A percentile compares a stretch with the other conserved stretches of the same genome.
Evolutionary conservation across 2,329 filamentous ascomycete genomes (phyloP).

Genomic region (Colletotrichum coccodes): DNA sequence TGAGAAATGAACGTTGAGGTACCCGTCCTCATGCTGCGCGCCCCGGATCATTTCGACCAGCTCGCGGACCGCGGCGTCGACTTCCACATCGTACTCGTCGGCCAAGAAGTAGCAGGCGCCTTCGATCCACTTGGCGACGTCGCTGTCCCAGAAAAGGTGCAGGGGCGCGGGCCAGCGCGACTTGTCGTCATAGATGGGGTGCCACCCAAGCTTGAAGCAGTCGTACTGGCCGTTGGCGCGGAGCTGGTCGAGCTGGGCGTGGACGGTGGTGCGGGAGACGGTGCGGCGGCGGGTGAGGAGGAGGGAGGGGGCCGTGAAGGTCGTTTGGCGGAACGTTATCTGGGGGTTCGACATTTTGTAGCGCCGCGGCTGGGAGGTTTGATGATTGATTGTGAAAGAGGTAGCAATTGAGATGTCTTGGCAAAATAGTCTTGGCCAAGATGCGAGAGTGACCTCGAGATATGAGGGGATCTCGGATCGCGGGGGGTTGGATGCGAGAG

Average conservation of each 20-base stretch:
- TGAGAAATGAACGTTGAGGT: slow-evolving; percentile 71
- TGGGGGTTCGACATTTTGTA: slow-evolving; percentile 46
- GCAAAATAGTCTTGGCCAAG: neutral
- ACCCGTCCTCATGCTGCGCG: slow-evolving; percentile 69
- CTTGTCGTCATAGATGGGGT: slow-evolving; percentile 61
- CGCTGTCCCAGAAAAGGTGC: slow-evolving; percentile 69
- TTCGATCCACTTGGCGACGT: slow-evolving; percentile 70
- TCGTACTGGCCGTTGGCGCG: slow-evolving; percentile 65
- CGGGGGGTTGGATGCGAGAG: neutral
- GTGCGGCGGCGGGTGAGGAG: slow-evolving; percentile 45
- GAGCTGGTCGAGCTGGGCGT: slow-evolving; percentile 62
- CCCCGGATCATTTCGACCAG: slow-evolving; percentile 66
- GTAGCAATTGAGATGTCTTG: neutral
- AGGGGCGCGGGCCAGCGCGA: slow-evolving; percentile 65
- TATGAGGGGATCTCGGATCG: neutral
- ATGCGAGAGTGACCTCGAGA: neutral
- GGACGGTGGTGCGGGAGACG: slow-evolving; percentile 50
- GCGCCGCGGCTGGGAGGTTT: neutral
- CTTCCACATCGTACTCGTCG: slow-evolving; percentile 51
- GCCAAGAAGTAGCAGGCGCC: slow-evolving; percentile 67
- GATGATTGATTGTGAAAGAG: neutral
- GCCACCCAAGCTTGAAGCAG: slow-evolving; percentile 67
- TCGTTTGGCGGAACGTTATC: slow-evolving; percentile 46
- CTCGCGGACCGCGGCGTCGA: slow-evolving; percentile 62
- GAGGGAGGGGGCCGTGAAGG: slow-evolving; percentile 47